Evolutionary conservation across 2,329 filamentous ascomycete species (phyloP).

Genomic region (Penicillium sp.): DNA sequence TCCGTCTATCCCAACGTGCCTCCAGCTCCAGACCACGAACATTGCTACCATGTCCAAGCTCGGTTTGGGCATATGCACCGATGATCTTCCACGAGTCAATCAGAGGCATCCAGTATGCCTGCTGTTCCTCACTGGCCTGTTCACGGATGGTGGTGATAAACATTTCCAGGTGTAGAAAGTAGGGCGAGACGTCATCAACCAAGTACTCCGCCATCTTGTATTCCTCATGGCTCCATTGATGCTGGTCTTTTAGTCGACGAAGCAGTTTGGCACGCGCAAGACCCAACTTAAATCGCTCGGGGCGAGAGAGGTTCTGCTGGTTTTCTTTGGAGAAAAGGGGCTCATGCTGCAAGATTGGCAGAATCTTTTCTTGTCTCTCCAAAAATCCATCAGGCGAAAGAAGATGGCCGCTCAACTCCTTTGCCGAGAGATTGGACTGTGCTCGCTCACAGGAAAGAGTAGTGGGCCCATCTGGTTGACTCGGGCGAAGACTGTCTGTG

Average conservation of each 20-base stretch:
- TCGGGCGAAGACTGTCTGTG: slow-evolving; percentile 54
- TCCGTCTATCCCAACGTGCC: slow-evolving; percentile 51
- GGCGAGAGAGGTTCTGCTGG: slow-evolving; percentile 56
- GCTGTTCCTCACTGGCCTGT: slow-evolving; percentile 54
- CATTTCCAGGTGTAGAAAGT: slow-evolving; percentile 57
- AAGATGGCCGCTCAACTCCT: slow-evolving; percentile 53
- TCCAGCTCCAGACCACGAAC: slow-evolving; percentile 55
- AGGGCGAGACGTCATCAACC: slow-evolving; percentile 58
- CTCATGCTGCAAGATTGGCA: slow-evolving; percentile 51
- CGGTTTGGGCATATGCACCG: slow-evolving; percentile 57
- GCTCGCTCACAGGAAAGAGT: slow-evolving; percentile 52
- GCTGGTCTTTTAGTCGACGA: slow-evolving; percentile 49
- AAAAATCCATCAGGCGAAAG: slow-evolving; percentile 54
- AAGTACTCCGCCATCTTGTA: slow-evolving; percentile 58
- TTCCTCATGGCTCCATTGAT: slow-evolving; percentile 56
- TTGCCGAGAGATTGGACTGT: slow-evolving; percentile 48
- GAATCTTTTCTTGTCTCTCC: slow-evolving; percentile 51
- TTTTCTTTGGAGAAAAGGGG: slow-evolving; percentile 56
- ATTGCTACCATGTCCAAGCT: slow-evolving; percentile 59
- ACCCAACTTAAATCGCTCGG: slow-evolving; percentile 57
- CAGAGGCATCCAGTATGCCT: slow-evolving; percentile 54
- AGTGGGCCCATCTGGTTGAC: slow-evolving; percentile 49
- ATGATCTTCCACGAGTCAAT: slow-evolving; percentile 56
- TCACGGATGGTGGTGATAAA: slow-evolving; percentile 57
- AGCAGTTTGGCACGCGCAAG: slow-evolving; percentile 58